Evolutionary conservation across 768 basidiomycete genomes (phyloP), one percentile per base, ranked within the genome.

Genomic region (Calocera cornea): DNA sequence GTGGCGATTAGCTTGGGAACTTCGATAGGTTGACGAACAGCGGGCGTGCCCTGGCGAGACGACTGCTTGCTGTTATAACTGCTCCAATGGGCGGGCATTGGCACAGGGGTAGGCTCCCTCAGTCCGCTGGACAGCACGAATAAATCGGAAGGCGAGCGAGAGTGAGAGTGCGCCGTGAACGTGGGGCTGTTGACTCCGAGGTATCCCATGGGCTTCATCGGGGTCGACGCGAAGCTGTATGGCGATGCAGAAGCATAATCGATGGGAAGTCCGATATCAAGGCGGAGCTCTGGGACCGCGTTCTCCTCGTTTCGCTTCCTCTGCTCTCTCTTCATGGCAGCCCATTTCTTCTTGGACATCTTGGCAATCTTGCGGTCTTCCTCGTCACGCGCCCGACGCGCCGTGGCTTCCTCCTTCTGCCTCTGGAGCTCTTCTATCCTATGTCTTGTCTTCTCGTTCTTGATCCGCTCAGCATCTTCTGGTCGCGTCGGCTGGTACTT

Each of bases 401-500:
- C 54, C 14, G 54, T 27, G 2, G 54, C 24, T 27, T 14, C 54
- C 27, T 27, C 54, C 31, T 60, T 60, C 54, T 60, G 54, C 27
- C 19, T 27, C 22, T 60, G 27, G 54, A 60, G 54, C 54, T 33
- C 54, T 19, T 60, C 54, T 10, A 33, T 33, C 31, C 54, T 12
- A 8, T 60, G 54, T 60, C 31, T 60, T 10, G 54, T 19, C 19
- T 60, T 60, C 54, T 60, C 54, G 31, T 12, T 22, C 54, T 33
- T 60, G 7, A 60, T 60, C 24, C 54, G 54, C 54, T 60, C 54
- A 5, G 54, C 54, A 16, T 60, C 54, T 33, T 60, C 27, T 2
- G 54, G 54, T 10, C 54, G 54, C 2, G 54, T 60, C 54, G 54
- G 54, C 27, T 60, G 54, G 54, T 60, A 60, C 54, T 60, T 60